A percentile compares a stretch with the other conserved stretches of the same genome.
Evolutionary conservation across 306 rosid species (phyloP).

Genomic region (Coriaria nepalensis): DNA sequence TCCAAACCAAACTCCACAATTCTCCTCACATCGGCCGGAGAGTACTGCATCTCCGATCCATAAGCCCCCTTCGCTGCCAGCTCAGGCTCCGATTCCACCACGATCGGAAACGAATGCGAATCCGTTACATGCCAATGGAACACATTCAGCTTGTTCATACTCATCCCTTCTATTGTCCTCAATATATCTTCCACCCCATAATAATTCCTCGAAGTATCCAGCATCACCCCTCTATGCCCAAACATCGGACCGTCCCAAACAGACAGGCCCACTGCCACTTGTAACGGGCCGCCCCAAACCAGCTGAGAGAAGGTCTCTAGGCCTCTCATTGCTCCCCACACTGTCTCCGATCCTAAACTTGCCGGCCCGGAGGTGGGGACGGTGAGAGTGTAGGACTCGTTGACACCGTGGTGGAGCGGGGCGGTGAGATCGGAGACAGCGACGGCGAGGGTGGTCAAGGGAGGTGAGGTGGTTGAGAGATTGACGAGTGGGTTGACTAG

Average conservation of each 20-base stretch:
- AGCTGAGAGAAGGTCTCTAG: conserved; percentile 75
- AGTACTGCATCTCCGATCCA: conserved; percentile 48
- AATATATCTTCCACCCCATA: conserved; percentile 40
- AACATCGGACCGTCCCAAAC: conserved; percentile 48
- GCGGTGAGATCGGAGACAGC: conserved; percentile 21
- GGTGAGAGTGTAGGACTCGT: conserved; percentile 60
- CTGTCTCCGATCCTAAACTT: conserved; percentile 23
- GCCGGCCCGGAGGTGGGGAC: conserved; percentile 25
- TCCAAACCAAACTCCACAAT: conserved; percentile 60
- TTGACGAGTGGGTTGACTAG: conserved; percentile 20
- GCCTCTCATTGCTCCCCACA: conserved; percentile 81
- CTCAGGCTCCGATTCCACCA: conserved; percentile 58
- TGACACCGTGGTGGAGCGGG: conserved; percentile 39
- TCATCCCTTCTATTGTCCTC: conserved; percentile 57
- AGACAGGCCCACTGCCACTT: conserved; percentile 31
- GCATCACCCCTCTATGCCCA: conserved; percentile 43
- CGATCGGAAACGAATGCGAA: conserved; percentile 67
- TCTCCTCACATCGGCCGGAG: conserved; percentile 37
- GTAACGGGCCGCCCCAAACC: conserved; percentile 42
- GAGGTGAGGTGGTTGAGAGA: conserved; percentile 23
- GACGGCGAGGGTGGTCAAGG: conserved; percentile 28
- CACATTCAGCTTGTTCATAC: conserved; percentile 71
- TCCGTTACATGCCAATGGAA: conserved; percentile 88
- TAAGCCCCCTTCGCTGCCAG: conserved; percentile 68
- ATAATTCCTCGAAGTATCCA: conserved; percentile 74